Base-by-base conservation (phyloP, 169 alveolate species). In the Plasmodium gonderi region DNA sequence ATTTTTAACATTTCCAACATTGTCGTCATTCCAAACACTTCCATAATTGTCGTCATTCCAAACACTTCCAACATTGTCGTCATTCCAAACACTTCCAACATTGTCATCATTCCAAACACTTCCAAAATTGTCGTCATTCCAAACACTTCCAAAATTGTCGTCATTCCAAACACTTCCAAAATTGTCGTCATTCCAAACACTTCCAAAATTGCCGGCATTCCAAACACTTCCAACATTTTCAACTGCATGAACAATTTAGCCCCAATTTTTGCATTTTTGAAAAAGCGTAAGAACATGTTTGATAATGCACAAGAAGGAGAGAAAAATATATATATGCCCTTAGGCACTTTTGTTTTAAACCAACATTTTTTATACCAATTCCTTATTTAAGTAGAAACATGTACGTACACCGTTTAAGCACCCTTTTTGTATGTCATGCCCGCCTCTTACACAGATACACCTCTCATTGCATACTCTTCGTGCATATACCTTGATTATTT, bases 371-470 rank as follows among this genome's bases (percentile, higher is more conserved):
- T 20, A 23, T 20, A 36, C 40, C 26, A 3, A 60, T 9, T 60
- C 72, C 80, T n/a, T n/a, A n/a, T 23, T 74, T 74, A 38, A 26
- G 47, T 74, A 74, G 36, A 74, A n/a, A 45, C 26, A 45, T 49
- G 67, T 74, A 74, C 67, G 26, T 74, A n/a, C 26, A 7, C 31
- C 36, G 17, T 74, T 74, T 23, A 31, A 45, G 64, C 67, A 26
- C 31, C 33, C 33, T 45, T 74, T 17, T 26, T 74, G 45, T 44
- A 33, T 74, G n/a, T 8, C 45, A 11, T 5, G 31, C 45, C 33
- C 65, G 6, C 54, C n/a, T 72, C n/a, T 29, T 14, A n/a, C n/a
- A n/a, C n/a, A n/a, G n/a, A n/a, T n/a, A n/a, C n/a, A n/a, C n/a
- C n/a, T n/a, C n/a, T n/a, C n/a, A n/a, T n/a, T n/a, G n/a, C n/a